A percentile compares a stretch with the other conserved stretches of the same genome.
These are phyloP conservation scores for Globisporangium sylvaticum DNA, from an alignment of 352 stramenopile species.

Conservation along the genomic window DNA sequence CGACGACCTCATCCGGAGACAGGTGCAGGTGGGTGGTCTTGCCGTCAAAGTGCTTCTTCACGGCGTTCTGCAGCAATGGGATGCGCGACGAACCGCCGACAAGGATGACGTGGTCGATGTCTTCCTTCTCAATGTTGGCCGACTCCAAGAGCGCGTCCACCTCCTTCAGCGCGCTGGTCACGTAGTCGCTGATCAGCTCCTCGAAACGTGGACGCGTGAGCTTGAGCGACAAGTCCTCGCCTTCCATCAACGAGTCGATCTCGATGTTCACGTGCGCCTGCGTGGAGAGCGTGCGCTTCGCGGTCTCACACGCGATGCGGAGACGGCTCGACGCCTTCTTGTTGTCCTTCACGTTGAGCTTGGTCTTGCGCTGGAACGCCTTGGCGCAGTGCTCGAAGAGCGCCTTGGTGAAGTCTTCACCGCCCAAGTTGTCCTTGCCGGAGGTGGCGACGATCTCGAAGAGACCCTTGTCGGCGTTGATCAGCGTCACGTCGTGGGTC, in stretches of 20 bases:
- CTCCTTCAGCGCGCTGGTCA: slow-evolving; percentile 90
- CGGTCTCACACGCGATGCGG: slow-evolving; percentile 93
- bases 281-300: slow-evolving; percentile 95
- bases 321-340: slow-evolving; percentile 93
- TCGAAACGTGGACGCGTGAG: slow-evolving; percentile 96
- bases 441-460: slow-evolving; percentile 97
- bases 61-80: slow-evolving; percentile 87
- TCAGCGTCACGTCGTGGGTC: slow-evolving; percentile 95
- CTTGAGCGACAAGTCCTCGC: slow-evolving; percentile 96
- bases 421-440: slow-evolving; percentile 94
- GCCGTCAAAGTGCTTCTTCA: slow-evolving; percentile 87
- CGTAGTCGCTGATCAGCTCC: slow-evolving; percentile 92
- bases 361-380: slow-evolving; percentile 93
- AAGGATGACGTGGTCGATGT: slow-evolving; percentile 96
- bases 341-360: slow-evolving; percentile 93
- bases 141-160: slow-evolving; percentile 82
- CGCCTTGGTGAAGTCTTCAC: slow-evolving; percentile 96
- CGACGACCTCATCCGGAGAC: slow-evolving; percentile 89
- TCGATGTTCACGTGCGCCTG: slow-evolving; percentile 96
- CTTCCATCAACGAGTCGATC: slow-evolving; percentile 97
- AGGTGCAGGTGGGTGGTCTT: slow-evolving; percentile 81
- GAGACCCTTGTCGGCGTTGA: slow-evolving; percentile 97
- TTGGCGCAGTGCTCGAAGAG: slow-evolving; percentile 96
- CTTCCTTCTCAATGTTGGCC: slow-evolving; percentile 71
- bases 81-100: slow-evolving; percentile 97